These are phyloP conservation scores for Mycena galopus DNA, from an alignment of 768 basidiomycete species.

Conservation along the genomic window DNA sequence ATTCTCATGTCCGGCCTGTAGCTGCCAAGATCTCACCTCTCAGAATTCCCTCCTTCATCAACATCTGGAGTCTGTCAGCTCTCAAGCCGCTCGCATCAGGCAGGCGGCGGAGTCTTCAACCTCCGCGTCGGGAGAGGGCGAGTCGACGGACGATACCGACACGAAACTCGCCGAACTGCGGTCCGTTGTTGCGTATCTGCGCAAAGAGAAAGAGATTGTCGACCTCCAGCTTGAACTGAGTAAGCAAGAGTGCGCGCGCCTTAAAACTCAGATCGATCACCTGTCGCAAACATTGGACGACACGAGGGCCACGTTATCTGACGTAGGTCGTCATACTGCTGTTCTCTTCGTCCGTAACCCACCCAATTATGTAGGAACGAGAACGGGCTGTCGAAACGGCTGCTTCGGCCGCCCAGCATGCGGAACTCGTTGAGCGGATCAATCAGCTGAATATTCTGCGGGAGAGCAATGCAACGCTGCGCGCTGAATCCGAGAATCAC, in stretches of 20 bases:
- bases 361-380: constrained; percentile 69
- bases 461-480: constrained; percentile 89
- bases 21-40: constrained; percentile 78
- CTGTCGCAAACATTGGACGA: constrained; percentile 79
- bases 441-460: constrained; percentile 88
- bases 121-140: constrained; percentile 56
- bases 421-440: constrained; percentile 87
- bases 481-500: constrained; percentile 81
- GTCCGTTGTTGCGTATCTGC: constrained; percentile 83
- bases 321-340: constrained; percentile 57
- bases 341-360: constrained; percentile 1
- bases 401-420: constrained; percentile 82
- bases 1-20: constrained; percentile 41
- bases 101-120: constrained; percentile 72
- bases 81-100: constrained; percentile 85
- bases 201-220: constrained; percentile 93
- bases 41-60: constrained; percentile 86
- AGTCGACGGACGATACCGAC: constrained; percentile 65
- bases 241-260: constrained; percentile 78
- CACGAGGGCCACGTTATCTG: constrained; percentile 74
- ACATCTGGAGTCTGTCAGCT: constrained; percentile 87
- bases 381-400: constrained; percentile 80
- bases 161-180: constrained; percentile 80
- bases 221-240: constrained; percentile 89
- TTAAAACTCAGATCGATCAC: constrained; percentile 84